Conservation (phyloP, 2,329 filamentous ascomycete species). For the Pyricularia pennisetigena region DNA sequence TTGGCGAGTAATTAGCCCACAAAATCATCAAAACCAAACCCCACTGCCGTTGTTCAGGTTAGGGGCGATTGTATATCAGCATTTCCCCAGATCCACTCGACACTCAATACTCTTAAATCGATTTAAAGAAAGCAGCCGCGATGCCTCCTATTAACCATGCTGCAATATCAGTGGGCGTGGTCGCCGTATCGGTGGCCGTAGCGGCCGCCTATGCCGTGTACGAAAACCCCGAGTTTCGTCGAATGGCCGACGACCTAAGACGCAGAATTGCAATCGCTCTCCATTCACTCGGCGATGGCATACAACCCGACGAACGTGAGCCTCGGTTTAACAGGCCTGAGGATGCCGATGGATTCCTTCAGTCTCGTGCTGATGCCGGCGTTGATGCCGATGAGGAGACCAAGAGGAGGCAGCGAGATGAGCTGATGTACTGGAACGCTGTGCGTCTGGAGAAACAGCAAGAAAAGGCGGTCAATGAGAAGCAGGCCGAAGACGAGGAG, state of each 20-base stretch:
- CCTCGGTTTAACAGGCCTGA: constrained; percentile 57
- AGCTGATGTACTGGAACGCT: constrained; percentile 57
- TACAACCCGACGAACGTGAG: constrained; percentile 35
- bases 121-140: constrained; percentile 6
- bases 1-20: not conserved
- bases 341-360: constrained; percentile 53
- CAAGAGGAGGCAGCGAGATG: constrained; percentile 50
- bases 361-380: constrained; percentile 36
- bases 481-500: constrained; percentile 14
- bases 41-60: not conserved
- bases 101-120: not conserved
- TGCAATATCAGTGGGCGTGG: constrained; percentile 45
- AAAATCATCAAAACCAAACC: not conserved
- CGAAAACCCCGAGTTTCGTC: constrained; percentile 53
- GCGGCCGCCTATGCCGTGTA: constrained; percentile 51
- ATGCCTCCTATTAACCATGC: constrained; percentile 50
- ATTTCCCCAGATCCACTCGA: not conserved
- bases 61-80: not conserved
- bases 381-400: constrained; percentile 55
- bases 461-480: constrained; percentile 16
- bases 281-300: constrained; percentile 47
- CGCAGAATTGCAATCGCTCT: constrained; percentile 51
- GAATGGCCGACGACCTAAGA: constrained; percentile 50
- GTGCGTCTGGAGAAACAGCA: constrained; percentile 39
- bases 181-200: constrained; percentile 46